Percentiles rank a stretch among this genome's conserved stretches.
These are phyloP conservation scores for Nemania bipapillata DNA, from an alignment of 2,329 filamentous ascomycete species.

Conservation along the genomic window DNA sequence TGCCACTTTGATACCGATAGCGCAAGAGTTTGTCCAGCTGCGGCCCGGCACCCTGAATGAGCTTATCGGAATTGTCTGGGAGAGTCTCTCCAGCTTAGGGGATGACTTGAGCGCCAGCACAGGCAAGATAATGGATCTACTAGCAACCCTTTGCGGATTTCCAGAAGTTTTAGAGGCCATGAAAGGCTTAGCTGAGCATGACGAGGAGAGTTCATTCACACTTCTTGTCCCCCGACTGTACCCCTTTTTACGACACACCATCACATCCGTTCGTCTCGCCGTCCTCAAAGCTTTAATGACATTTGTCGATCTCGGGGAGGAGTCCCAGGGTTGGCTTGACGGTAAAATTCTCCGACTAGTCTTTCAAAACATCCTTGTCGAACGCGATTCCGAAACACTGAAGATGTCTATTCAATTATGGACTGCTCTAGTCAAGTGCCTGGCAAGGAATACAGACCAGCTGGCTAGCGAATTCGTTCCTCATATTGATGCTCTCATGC, in stretches of 20 bases:
- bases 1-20: slow-evolving; percentile 95
- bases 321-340: slow-evolving; percentile 90
- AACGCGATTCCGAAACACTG: slow-evolving; percentile 85
- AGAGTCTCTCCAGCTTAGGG: slow-evolving; percentile 94
- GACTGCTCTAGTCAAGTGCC: slow-evolving; percentile 76
- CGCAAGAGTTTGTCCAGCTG: slow-evolving; percentile 90
- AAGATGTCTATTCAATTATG: slow-evolving; percentile 87
- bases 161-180: slow-evolving; percentile 91
- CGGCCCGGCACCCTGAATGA: slow-evolving; percentile 80
- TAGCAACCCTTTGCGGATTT: slow-evolving; percentile 95
- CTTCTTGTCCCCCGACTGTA: slow-evolving; percentile 92
- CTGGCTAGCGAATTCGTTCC: slow-evolving; percentile 77
- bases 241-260: slow-evolving; percentile 95
- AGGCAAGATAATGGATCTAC: slow-evolving; percentile 96
- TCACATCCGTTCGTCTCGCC: slow-evolving; percentile 91
- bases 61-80: slow-evolving; percentile 95
- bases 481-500: slow-evolving; percentile 83
- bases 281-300: slow-evolving; percentile 93
- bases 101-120: slow-evolving; percentile 98
- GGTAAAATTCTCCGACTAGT: slow-evolving; percentile 87
- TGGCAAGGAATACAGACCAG: slow-evolving; percentile 71
- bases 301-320: slow-evolving; percentile 86
- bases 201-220: slow-evolving; percentile 89
- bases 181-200: slow-evolving; percentile 85
- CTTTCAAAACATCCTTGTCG: slow-evolving; percentile 95